Base-by-base conservation (phyloP, 2,329 filamentous ascomycete genomes). In the Aureobasidium sp. region DNA sequence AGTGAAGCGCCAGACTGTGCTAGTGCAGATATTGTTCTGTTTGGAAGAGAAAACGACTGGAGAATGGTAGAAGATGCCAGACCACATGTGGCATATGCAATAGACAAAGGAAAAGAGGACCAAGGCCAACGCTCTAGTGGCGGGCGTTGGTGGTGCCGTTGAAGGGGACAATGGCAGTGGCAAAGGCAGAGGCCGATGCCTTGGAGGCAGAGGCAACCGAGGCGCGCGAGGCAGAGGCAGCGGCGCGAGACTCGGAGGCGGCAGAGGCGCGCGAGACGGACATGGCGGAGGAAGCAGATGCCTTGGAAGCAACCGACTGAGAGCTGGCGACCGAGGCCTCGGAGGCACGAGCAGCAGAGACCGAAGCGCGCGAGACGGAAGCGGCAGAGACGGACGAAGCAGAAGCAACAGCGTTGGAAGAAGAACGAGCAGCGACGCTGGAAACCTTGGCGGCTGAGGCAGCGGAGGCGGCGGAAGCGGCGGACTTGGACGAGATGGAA, bases 131-230 rank as follows among this genome's bases (percentile, higher is more conserved):
- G 12, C 29, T 42, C 42, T 60, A 60, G 57, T 25, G 36, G 7
- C 57, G 57, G 44, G 57, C 44, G 57, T 49, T 51, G 57, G 44
- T 60, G 36, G 44, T 51, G 36, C 47, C 47, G 57, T 61, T 61
- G 57, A 52, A 61, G 37, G 57, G 47, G 17, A 61, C 57, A 27
- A 52, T 20, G 12, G 27, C 27, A 27, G 57, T 61, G n/a, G 57
- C 57, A 14, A 20, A 15, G 47, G 39, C 57, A 39, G 57, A 61
- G 29, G 57, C 57, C 22, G 57, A 61, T 15, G 57, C 45, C 25
- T 29, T 25, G 15, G 57, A 61, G 7, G 57, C 57, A 52, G 57
- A 51, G 12, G 36, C 47, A 12, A 36, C 57, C 9, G 57, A 61
- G 14, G 57, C 45, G 27, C 27, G 36, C 17, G 57, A 51, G 39